Base-by-base conservation (phyloP, 805 yeast species). In the Candida pini region DNA sequence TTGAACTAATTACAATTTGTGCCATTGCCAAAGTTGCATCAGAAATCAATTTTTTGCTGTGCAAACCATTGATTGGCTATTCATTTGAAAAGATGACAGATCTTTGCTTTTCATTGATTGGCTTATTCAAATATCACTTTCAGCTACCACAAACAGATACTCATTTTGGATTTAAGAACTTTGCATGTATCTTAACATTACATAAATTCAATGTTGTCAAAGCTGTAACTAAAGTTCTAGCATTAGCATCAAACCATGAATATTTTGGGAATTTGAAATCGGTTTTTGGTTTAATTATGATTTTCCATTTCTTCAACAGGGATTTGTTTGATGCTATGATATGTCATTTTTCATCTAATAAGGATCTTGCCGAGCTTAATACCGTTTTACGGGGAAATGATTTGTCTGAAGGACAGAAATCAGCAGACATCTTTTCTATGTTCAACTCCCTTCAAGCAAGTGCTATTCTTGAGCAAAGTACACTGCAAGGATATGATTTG, bases 111-210 rank as follows among this genome's bases (percentile, higher is more conserved):
- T 38, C 53, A 1, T 16, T 48, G 15, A 26, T 48, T 18, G 45
- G 47, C 9, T 36, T 51, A 4, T 44, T 48, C 33, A 49, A 50
- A 21, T 47, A 48, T 33, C 55, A 54, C 31, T 58, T 53, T 26
- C 53, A 52, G 28, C 33, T 55, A 17, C 53, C 55, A 5, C 33
- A 26, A 13, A 26, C 36, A 6, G 50, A 49, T 33, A 35, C 35
- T 6, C 44, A 45, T 33, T 54, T 49, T 35, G 57, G 49, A 1
- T 53, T 57, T 28, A 49, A 37, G 33, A 53, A 45, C 26, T 56
- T 50, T 41, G 58, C 53, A 5, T 25, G 13, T 6, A 29, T 57
- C 3, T 33, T 56, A 8, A 35, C 37, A 2, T 17, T 36, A 6
- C 33, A 36, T 9, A 27, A 39, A 13, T 21, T 29, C 30, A 28